Base-by-base conservation (phyloP, 2,329 filamentous ascomycete species). In the Fonsecaea pedrosoi region DNA sequence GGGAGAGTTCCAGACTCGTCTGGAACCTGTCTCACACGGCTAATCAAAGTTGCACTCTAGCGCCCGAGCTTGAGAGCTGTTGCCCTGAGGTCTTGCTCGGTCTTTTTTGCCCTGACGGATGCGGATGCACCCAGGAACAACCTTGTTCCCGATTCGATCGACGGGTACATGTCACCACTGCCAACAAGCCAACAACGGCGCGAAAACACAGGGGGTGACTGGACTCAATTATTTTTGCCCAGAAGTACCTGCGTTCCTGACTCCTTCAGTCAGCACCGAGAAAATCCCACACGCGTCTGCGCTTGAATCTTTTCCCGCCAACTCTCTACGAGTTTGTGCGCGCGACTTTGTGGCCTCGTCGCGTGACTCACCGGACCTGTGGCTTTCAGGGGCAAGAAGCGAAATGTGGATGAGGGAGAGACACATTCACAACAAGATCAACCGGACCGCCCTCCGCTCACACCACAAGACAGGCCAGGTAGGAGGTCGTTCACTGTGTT, bases 251-350 rank as follows among this genome's bases (percentile, higher is more conserved):
- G 18, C 54, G 9, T 15, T 54, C 53, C 53, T 34, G 13, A 7
- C 18, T 34, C 37, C 13, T 21, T 50, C 40, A 32, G 30, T 35
- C 15, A 37, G 4, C 30, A 15, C 57, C 57, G 57, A 60, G 57
- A 60, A 60, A 60, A 35, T 15, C 34, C 57, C 57, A 18, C 32
- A 13, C 38, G 12, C 38, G 10, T 7, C 9, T 25, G 38, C 57
- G 57, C 40, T 60, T 35, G 57, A 60, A 60, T 34, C 57, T 38
- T 60, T 53, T 60, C 18, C 57, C 57, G 57, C 35, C 40, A 7
- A 35, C 1, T 4, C 40, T 12, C 21, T n/a, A 15, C 8, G 7
- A 6, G 35, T 58, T 18, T 2, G 25, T 25, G 10, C 12, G 3
- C 45, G 10, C 12, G 25, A 21, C 42, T 48, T 48, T 21, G 45